A percentile compares a stretch with the other conserved stretches of the same genome.
phyloP scores from a whole-genome alignment of 1,284 basidiomycete genomes.

The Pascua guehoae region DNA sequence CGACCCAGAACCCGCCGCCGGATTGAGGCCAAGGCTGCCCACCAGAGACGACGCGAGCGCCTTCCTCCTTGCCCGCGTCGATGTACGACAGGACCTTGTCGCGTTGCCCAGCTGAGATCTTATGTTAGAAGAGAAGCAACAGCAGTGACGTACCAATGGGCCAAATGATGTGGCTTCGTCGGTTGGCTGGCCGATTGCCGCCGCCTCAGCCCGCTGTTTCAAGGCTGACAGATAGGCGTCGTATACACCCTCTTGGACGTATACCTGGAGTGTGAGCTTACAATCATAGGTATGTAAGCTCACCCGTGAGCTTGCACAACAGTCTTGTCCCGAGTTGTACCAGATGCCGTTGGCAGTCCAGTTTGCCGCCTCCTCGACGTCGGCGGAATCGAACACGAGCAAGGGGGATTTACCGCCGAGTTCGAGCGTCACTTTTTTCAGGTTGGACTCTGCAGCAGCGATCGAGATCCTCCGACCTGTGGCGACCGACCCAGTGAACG shows the following conservation, averaged over 20 bases:
- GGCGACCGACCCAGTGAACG: conserved; percentile 61
- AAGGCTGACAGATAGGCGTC: conserved; percentile 70
- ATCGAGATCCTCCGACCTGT: conserved; percentile 83
- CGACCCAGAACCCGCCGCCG: conserved; percentile 44
- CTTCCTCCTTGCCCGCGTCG: conserved; percentile 75
- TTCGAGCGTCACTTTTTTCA: conserved; percentile 65
- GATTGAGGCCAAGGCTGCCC: conserved; percentile 55
- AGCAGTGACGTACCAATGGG: conserved; percentile 54
- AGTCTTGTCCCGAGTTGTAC: conserved; percentile 38
- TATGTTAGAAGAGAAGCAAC: neutral
- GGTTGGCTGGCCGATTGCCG: conserved; percentile 68
- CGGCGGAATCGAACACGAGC: conserved; percentile 52
- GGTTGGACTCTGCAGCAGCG: conserved; percentile 73
- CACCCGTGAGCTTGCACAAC: conserved; percentile 67
- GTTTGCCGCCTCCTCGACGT: conserved; percentile 69
- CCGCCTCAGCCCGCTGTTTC: conserved; percentile 63
- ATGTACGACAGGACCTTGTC: conserved; percentile 88
- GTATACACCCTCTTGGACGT: conserved; percentile 78
- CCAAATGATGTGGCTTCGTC: conserved; percentile 71
- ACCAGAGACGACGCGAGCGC: conserved; percentile 74
- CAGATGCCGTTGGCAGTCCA: conserved; percentile 43
- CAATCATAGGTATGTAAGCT: conserved; percentile 1
- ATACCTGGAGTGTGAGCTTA: conserved; percentile 51
- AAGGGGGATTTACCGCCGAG: conserved; percentile 56
- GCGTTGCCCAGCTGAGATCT: conserved; percentile 74